Base-by-base conservation (phyloP, 2,329 filamentous ascomycete genomes). In the Coniochaeta ligniaria region DNA sequence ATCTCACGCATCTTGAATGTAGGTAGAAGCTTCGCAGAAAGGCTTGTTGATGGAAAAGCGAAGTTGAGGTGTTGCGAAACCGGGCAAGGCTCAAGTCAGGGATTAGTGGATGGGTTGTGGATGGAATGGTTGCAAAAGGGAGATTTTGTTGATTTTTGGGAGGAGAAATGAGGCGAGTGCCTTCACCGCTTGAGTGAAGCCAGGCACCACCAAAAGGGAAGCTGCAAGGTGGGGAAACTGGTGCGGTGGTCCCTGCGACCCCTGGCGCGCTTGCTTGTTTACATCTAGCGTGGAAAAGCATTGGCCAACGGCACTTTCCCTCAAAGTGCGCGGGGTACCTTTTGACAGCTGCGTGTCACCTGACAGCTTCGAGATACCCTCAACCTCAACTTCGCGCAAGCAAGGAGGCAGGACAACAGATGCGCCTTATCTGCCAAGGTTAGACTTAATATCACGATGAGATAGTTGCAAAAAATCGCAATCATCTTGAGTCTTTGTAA, bases 1-100 rank as follows among this genome's bases (percentile, higher is more conserved):
- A 89, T 89, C 81, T 89, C 86, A 85, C 86, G 86, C 86, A 89
- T 89, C 68, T 80, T 88, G 84, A 72, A 71, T 71, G 70, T 70
- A 69, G 66, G 63, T 55, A 66, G 64, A 64, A 65, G 63, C 61
- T 64, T 62, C 59, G 62, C 57, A 59, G 61, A 58, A 67, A 66
- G 63, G 61, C 24, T 28, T n/a, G 24, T 36, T 45, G 35, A 22
- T 45, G 38, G 28, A 31, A 31, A 50, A 56, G 35, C 59, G 59
- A 61, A 59, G 36, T 45, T n/a, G 22, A 58, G 56, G 35, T 45
- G 56, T 31, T 26, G 20, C 24, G 36, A 43, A n/a, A 33, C n/a
- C 26, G 20, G 59, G 59, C 24, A 62, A 61, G 61, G 61, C 60
- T 61, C 61, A 66, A 65, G 63, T 64, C 64, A 62, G 61, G 64